Evolutionary conservation across 768 basidiomycete species (phyloP).

Genomic region (Mycena belliarum): DNA sequence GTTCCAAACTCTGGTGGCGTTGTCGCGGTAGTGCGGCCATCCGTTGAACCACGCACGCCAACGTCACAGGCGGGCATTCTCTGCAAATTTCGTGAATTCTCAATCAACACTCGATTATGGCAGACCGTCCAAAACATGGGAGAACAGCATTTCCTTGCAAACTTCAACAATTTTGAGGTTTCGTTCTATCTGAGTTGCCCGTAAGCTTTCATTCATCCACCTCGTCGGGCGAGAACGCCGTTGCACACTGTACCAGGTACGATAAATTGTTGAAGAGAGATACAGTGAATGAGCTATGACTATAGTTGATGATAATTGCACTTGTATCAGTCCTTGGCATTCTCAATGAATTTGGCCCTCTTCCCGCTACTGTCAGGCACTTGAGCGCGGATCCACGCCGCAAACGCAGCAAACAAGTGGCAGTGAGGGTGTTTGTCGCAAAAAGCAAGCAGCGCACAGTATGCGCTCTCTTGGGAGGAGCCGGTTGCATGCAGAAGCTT

Average conservation of each 20-base stretch:
- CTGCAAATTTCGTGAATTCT: neutral
- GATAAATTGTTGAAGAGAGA: slow-evolving; percentile 29
- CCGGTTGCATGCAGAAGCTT: slow-evolving; percentile 32
- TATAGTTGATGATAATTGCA: neutral
- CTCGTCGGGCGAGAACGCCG: too few relatives aligned
- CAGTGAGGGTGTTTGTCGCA: slow-evolving; percentile 28
- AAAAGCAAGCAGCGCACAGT: slow-evolving; percentile 29
- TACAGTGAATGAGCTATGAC: neutral
- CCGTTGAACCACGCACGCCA: slow-evolving; percentile 37
- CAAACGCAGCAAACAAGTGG: slow-evolving; percentile 32
- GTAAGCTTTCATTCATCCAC: too few relatives aligned
- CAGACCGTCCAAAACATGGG: slow-evolving; percentile 48
- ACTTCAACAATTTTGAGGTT: slow-evolving; percentile 32
- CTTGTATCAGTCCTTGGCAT: neutral
- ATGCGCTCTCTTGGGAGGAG: slow-evolving; percentile 21
- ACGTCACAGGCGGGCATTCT: slow-evolving; percentile 29
- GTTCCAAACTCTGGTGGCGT: neutral
- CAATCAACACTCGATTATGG: neutral
- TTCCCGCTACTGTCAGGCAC: neutral
- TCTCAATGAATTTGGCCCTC: neutral
- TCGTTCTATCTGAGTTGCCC: too few relatives aligned
- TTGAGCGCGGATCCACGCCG: slow-evolving; percentile 27
- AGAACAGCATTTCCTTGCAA: too few relatives aligned
- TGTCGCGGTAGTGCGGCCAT: slow-evolving; percentile 37
- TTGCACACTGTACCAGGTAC: too few relatives aligned